Percentiles rank a stretch among this genome's conserved stretches.
phyloP scores from a whole-genome alignment of 208 protist species.

The Trypanosoma cruzi region DNA sequence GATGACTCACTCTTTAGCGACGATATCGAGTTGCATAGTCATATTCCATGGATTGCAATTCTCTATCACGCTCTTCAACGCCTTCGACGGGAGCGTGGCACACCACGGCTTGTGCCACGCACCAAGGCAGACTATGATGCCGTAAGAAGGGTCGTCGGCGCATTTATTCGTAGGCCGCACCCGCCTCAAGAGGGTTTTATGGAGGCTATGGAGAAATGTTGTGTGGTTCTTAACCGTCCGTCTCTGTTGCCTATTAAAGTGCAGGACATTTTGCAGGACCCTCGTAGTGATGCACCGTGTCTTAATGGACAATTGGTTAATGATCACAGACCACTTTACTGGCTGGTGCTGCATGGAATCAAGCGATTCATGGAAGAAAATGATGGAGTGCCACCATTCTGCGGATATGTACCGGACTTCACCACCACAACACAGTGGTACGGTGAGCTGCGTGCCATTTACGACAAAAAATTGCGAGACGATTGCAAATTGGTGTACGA shows the following conservation, averaged over 20 bases:
- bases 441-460: constrained; percentile 86
- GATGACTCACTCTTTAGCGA: constrained; percentile 48
- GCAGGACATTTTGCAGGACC: constrained; percentile 31
- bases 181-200: constrained; percentile 55
- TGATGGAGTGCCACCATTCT: constrained; percentile 71
- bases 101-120: constrained; percentile 12
- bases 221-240: constrained; percentile 48
- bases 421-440: constrained; percentile 94
- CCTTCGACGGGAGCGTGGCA: constrained; percentile 30
- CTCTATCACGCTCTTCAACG: constrained; percentile 66
- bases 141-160: not conserved
- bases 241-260: constrained; percentile 27
- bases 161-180: constrained; percentile 27
- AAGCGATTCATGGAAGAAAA: constrained; percentile 26
- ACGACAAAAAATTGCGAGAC: constrained; percentile 48
- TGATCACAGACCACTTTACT: constrained; percentile 41
- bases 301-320: not conserved
- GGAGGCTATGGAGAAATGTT: constrained; percentile 63
- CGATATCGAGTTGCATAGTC: constrained; percentile 51
- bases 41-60: constrained; percentile 91
- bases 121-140: constrained; percentile 18
- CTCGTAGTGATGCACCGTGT: constrained; percentile 26
- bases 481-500: constrained; percentile 44
- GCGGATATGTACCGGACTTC: constrained; percentile 95
- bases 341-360: constrained; percentile 36